Percentiles rank a stretch among this genome's conserved stretches.
Conservation (phyloP, 805 yeast species). For the Wickerhamomyces mucosus region DNA sequence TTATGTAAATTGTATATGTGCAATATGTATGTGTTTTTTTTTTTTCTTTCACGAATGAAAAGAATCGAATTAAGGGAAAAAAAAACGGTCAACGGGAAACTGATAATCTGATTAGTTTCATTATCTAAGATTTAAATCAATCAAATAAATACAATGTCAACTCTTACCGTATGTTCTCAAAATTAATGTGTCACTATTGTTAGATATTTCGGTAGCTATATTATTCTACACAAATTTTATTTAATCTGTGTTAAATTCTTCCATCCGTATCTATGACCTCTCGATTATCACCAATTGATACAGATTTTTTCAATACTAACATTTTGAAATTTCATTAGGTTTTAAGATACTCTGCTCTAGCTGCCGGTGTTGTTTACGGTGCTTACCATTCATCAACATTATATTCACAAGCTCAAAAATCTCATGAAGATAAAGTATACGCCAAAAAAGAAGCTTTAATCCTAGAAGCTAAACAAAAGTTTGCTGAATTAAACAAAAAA, state of each 20-base stretch:
- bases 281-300: neutral
- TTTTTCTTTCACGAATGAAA: too few species aligned
- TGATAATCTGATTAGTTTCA: too few species aligned
- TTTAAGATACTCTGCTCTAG: constrained; percentile 87
- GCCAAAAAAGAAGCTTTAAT: constrained; percentile 65
- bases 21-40: too few species aligned
- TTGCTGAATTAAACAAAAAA: constrained; percentile 51
- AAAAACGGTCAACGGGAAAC: too few species aligned
- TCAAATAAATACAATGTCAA: constrained; percentile 30
- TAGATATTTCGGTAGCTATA: neutral
- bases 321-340: constrained; percentile 33
- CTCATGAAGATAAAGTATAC: constrained; percentile 49
- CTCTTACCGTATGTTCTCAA: constrained; percentile 33
- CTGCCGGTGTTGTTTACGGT: constrained; percentile 84
- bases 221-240: neutral
- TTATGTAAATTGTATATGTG: too few species aligned
- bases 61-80: too few species aligned
- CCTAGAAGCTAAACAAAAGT: constrained; percentile 83
- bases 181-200: neutral
- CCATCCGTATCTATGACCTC: too few species aligned
- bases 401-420: constrained; percentile 47
- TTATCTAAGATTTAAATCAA: too few species aligned
- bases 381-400: constrained; percentile 71
- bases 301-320: constrained; percentile 6
- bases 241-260: too few species aligned